These are phyloP conservation scores for Oryza glumipatula DNA, from an alignment of 176 grass and related monocot species.

Conservation along the genomic window DNA sequence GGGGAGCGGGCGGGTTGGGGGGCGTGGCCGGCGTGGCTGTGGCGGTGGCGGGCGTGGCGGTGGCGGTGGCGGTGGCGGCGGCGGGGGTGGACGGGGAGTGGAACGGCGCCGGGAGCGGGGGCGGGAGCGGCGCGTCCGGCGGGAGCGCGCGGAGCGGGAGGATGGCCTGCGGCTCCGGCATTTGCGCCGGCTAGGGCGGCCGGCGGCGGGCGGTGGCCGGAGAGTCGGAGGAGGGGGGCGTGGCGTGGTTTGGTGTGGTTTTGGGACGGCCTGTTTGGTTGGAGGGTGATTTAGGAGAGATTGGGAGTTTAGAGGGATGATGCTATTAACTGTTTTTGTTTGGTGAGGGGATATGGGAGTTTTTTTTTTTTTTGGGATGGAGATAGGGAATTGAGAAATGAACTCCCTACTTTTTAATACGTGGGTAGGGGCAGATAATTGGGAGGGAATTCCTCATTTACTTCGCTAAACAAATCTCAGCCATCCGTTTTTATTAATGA, in stretches of 20 bases:
- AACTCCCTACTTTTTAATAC: too few species aligned
- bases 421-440: too few species aligned
- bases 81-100: slow-evolving; percentile 32
- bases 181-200: slow-evolving; percentile 31
- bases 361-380: too few species aligned
- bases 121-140: slow-evolving; percentile 59
- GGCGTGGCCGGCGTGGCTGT: neutral
- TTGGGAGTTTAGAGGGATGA: too few species aligned
- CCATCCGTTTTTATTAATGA: too few species aligned
- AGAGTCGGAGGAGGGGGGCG: neutral
- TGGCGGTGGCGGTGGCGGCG: neutral
- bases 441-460: too few species aligned
- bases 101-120: slow-evolving; percentile 38
- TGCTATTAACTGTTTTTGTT: too few species aligned
- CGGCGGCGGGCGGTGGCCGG: slow-evolving; percentile 8
- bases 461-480: too few species aligned
- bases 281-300: too few species aligned
- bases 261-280: slow-evolving; percentile 27
- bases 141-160: slow-evolving; percentile 61
- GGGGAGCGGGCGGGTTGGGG: slow-evolving; percentile 22
- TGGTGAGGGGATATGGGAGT: too few species aligned
- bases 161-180: slow-evolving; percentile 68
- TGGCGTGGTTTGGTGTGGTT: neutral
- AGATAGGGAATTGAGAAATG: too few species aligned
- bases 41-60: neutral